These are phyloP conservation scores for Camelina hispida DNA, from an alignment of 345 rosid species.

Conservation along the genomic window DNA sequence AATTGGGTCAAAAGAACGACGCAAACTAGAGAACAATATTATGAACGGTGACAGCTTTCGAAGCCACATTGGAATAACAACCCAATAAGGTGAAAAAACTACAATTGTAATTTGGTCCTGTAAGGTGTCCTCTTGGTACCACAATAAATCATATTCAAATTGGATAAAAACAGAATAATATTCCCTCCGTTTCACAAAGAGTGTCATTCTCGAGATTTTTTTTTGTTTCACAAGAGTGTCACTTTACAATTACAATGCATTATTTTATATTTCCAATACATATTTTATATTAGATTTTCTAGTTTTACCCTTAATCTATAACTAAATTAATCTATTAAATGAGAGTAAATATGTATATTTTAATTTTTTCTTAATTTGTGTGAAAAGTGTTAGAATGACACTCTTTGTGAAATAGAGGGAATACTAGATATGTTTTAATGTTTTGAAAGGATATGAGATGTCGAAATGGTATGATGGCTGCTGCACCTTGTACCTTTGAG, in stretches of 20 bases:
- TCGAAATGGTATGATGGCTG: slow-evolving; percentile 9
- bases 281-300: no score
- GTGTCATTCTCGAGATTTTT: no score
- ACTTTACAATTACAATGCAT: no score
- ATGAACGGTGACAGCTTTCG: neutral
- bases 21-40: neutral
- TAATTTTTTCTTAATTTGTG: no score
- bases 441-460: slow-evolving; percentile 10
- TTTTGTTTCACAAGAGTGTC: no score
- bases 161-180: neutral
- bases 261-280: no score
- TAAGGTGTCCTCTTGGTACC: slow-evolving; percentile 18
- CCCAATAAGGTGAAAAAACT: neutral
- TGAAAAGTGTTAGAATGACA: no score
- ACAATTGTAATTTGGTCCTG: slow-evolving; percentile 19
- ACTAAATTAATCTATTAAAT: no score
- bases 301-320: no score
- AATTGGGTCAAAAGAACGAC: neutral
- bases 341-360: no score
- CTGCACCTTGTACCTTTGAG: slow-evolving; percentile 1
- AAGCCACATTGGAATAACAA: neutral
- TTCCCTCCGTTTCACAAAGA: no score
- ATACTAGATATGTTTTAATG: neutral
- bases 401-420: no score
- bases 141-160: slow-evolving; percentile 1